Evolutionary conservation across 169 alveolate genomes (phyloP).

Genomic region (Plasmodium malariae): DNA sequence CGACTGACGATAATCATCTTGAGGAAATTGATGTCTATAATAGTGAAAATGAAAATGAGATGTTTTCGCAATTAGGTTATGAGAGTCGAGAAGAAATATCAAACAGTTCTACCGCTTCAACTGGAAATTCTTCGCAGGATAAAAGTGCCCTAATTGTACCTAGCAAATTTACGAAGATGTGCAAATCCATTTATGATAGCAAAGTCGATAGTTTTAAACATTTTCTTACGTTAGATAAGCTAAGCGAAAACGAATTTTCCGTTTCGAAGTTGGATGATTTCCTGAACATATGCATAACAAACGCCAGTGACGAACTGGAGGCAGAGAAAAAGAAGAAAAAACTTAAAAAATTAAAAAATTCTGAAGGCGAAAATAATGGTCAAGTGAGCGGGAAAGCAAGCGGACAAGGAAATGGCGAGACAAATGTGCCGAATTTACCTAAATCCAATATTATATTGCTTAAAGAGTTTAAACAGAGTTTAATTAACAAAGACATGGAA

Average conservation of each 20-base stretch:
- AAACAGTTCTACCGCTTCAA: no score
- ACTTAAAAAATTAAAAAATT: not conserved
- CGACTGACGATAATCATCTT: not conserved
- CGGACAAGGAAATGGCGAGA: not conserved
- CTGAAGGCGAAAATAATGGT: not conserved
- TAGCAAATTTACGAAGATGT: not conserved
- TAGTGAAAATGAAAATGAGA: no score
- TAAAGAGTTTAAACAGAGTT: constrained; percentile 15
- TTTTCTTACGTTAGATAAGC: constrained; percentile 30
- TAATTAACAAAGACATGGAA: constrained; percentile 35
- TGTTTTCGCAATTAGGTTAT: no score
- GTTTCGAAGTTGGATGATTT: constrained; percentile 36
- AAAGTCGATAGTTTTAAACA: constrained; percentile 6
- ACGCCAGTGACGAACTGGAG: not conserved
- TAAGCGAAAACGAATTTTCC: not conserved
- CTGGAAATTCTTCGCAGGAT: no score
- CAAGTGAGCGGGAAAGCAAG: not conserved
- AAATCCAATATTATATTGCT: not conserved
- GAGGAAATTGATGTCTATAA: no score
- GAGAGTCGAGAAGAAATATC: no score
- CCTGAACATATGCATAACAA: constrained; percentile 4
- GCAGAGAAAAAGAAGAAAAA: not conserved
- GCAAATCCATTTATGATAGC: constrained; percentile 3
- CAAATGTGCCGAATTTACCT: not conserved
- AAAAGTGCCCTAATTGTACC: no score